These are phyloP conservation scores for Nitzschia putrida DNA, from an alignment of 108 stramenopile genomes.

Conservation along the genomic window DNA sequence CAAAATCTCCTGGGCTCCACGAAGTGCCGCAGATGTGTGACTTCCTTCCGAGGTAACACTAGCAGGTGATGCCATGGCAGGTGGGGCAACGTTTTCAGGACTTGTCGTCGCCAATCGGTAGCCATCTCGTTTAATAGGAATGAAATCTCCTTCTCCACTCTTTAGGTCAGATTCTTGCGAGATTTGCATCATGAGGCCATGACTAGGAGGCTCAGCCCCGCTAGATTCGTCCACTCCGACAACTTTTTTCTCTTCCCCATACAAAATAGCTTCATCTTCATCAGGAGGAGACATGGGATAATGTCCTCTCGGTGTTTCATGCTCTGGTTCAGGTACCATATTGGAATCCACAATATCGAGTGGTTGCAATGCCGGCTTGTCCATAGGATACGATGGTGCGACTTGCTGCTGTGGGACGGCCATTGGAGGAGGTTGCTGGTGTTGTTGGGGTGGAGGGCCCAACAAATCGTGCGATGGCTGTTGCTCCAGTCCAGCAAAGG, in stretches of 20 bases:
- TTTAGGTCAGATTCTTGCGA: conserved; percentile 12
- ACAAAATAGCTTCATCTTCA: not conserved
- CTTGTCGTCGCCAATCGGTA: not conserved
- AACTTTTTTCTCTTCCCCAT: conserved; percentile 31
- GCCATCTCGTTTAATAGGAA: conserved; percentile 26
- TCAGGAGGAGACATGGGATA: not conserved
- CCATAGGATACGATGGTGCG: not conserved
- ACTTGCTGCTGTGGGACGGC: not conserved
- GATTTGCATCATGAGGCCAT: not conserved
- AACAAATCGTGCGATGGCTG: not conserved
- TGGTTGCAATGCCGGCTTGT: not conserved
- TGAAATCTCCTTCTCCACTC: conserved; percentile 27
- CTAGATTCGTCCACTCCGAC: conserved; percentile 11
- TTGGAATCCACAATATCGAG: not conserved
- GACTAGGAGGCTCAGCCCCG: not conserved
- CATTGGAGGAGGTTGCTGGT: not conserved
- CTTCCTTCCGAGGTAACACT: conserved; percentile 11
- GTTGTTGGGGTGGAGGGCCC: not conserved
- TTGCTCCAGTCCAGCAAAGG: not conserved
- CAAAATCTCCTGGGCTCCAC: conserved; percentile 55
- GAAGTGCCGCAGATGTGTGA: conserved; percentile 45
- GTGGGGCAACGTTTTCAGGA: conserved; percentile 1
- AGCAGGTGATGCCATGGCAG: conserved; percentile 6
- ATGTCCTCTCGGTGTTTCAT: not conserved
- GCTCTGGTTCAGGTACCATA: not conserved